Evolutionary conservation across 140 eudicot species (phyloP).

Genomic region (Stevia rebaudiana): DNA sequence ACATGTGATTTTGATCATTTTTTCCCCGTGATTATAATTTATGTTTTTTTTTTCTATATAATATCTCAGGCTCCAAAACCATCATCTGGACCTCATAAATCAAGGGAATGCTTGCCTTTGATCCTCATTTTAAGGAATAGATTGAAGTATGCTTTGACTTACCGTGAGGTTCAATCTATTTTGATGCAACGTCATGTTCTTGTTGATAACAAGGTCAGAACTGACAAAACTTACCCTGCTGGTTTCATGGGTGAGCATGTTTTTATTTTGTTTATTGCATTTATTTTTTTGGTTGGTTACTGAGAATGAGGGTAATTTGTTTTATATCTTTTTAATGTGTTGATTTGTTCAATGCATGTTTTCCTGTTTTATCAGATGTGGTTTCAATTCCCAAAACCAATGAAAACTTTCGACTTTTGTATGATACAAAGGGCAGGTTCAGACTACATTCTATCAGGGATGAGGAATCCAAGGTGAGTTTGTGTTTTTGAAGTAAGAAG

Average conservation of each 20-base stretch:
- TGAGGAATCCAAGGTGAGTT: slow-evolving; percentile 46
- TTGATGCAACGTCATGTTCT: slow-evolving; percentile 1
- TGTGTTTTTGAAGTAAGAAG: not conserved
- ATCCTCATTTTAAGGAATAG: slow-evolving; percentile 43
- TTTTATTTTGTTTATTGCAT: not conserved
- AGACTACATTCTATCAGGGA: slow-evolving; percentile 52
- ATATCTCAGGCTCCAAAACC: slow-evolving; percentile 47
- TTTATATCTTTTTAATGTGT: not conserved
- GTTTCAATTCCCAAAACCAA: slow-evolving; percentile 61
- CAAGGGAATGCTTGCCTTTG: slow-evolving; percentile 57
- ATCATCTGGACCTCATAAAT: slow-evolving; percentile 53
- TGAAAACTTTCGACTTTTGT: slow-evolving; percentile 47
- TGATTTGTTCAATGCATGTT: not conserved
- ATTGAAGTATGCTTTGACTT: slow-evolving; percentile 28
- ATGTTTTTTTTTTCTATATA: not conserved
- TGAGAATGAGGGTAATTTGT: not conserved
- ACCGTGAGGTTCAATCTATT: not conserved
- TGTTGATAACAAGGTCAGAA: slow-evolving; percentile 30
- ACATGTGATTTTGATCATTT: not conserved
- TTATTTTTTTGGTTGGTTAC: not conserved
- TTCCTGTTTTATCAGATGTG: slow-evolving; percentile 28
- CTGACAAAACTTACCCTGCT: slow-evolving; percentile 53
- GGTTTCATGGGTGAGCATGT: slow-evolving; percentile 55
- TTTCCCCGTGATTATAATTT: too few species aligned
- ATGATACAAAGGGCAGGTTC: slow-evolving; percentile 61